Evolutionary conservation across 176 grass and related monocot genomes (phyloP).

Genomic region (Secale cereale): DNA sequence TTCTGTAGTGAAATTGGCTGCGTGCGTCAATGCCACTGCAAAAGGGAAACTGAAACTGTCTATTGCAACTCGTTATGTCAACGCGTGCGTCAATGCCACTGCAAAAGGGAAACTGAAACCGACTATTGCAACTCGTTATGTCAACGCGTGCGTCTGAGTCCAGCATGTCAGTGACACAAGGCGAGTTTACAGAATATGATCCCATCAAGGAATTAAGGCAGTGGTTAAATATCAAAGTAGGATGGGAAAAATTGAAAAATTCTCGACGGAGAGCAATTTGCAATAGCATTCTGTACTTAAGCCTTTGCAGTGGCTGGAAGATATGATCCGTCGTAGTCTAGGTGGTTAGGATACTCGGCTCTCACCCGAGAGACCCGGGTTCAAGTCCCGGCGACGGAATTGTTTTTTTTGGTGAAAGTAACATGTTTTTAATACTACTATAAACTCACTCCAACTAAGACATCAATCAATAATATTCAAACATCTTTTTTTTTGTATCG

Average conservation of each 20-base stretch:
- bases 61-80: no score
- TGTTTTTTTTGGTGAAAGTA: not conserved
- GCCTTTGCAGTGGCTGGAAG: accelerated
- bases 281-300: not conserved
- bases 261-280: not conserved
- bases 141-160: not conserved
- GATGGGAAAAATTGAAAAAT: no score
- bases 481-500: no score
- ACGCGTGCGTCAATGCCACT: not conserved
- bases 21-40: not conserved
- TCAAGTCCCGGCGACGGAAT: constrained; percentile 64
- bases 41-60: not conserved
- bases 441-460: not conserved
- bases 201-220: not conserved
- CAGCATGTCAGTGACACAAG: not conserved
- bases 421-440: not conserved
- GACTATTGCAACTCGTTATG: no score
- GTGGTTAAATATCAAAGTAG: not conserved
- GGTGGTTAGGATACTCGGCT: constrained; percentile 96
- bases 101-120: not conserved
- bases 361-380: constrained; percentile 85
- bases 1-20: no score
- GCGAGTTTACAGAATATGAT: not conserved
- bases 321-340: constrained; percentile 59
- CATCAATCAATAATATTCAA: not conserved